Evolutionary conservation across 306 rosid species (phyloP).

Genomic region (Dryas octopetala): DNA sequence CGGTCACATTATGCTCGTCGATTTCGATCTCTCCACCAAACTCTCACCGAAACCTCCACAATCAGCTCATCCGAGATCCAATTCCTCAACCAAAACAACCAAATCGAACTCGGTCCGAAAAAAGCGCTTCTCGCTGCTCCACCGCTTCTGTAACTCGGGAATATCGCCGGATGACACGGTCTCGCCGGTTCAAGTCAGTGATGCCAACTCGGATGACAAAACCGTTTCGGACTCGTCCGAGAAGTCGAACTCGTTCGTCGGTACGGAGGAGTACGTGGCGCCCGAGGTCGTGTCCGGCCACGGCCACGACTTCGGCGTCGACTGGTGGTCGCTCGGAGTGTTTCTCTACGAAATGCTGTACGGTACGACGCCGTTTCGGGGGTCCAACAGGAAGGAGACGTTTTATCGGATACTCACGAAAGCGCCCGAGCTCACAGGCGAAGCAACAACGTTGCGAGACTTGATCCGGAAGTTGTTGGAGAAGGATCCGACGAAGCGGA

Average conservation of each 20-base stretch:
- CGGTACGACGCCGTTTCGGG: slow-evolving; percentile 73
- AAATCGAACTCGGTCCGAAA: slow-evolving; percentile 35
- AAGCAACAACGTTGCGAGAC: slow-evolving; percentile 56
- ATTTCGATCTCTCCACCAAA: slow-evolving; percentile 80
- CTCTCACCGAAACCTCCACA: slow-evolving; percentile 44
- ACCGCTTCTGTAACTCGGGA: slow-evolving; percentile 39
- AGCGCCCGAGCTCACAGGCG: slow-evolving; percentile 49
- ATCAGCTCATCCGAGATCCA: not conserved
- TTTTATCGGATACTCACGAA: slow-evolving; percentile 50
- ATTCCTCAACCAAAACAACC: slow-evolving; percentile 1
- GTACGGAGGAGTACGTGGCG: slow-evolving; percentile 95
- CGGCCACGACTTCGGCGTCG: slow-evolving; percentile 79
- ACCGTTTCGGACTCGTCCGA: slow-evolving; percentile 49
- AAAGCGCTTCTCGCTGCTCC: slow-evolving; percentile 31
- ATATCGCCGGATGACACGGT: slow-evolving; percentile 27
- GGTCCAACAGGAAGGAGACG: slow-evolving; percentile 68
- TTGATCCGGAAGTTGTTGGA: slow-evolving; percentile 55
- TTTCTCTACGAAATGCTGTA: slow-evolving; percentile 73
- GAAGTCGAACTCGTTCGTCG: slow-evolving; percentile 88
- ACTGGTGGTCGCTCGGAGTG: slow-evolving; percentile 92
- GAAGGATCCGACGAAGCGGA: slow-evolving; percentile 64
- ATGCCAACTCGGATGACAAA: not conserved
- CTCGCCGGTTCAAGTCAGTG: not conserved
- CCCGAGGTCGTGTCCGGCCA: slow-evolving; percentile 71
- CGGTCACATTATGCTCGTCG: slow-evolving; percentile 93